Evolutionary conservation across 2,329 filamentous ascomycete species (phyloP).

Genomic region (Diplodia sapinea): DNA sequence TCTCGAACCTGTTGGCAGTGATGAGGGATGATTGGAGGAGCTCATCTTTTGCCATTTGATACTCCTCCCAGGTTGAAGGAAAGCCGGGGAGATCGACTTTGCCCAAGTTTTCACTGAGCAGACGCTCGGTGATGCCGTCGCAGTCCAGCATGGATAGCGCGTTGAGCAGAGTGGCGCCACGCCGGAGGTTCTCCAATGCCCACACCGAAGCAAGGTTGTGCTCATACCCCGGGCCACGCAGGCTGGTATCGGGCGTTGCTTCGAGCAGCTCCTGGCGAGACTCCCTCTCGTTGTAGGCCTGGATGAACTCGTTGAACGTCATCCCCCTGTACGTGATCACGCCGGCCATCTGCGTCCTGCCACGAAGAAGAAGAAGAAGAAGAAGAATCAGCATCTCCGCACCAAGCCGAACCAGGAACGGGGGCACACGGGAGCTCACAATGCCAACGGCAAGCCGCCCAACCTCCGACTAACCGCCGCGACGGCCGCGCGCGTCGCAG

Average conservation of each 20-base stretch:
- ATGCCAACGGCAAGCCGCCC: conserved; percentile 35
- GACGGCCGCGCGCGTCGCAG: background rate
- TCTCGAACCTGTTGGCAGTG: background rate
- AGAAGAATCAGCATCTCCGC: background rate
- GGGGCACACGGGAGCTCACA: conserved; percentile 1
- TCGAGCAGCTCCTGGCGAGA: background rate
- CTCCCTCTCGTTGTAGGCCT: conserved; percentile 29
- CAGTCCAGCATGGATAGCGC: conserved; percentile 34
- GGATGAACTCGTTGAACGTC: conserved; percentile 32
- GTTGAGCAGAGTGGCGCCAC: conserved; percentile 32
- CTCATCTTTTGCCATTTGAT: conserved; percentile 29
- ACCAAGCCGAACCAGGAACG: background rate
- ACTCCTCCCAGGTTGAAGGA: conserved; percentile 16
- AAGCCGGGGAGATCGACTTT: conserved; percentile 18
- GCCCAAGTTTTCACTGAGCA: conserved; percentile 3
- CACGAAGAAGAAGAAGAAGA: background rate
- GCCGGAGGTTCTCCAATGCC: conserved; percentile 32
- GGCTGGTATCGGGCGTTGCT: background rate
- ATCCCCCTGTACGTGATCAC: conserved; percentile 33
- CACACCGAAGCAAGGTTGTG: conserved; percentile 31
- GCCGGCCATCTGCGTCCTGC: conserved; percentile 35
- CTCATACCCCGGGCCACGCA: background rate
- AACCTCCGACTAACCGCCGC: conserved; percentile 29
- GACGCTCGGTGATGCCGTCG: conserved; percentile 32
- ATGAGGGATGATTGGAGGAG: conserved; percentile 30